Base-by-base conservation (phyloP, 2,329 filamentous ascomycete genomes). In the Apiospora pterosperma region DNA sequence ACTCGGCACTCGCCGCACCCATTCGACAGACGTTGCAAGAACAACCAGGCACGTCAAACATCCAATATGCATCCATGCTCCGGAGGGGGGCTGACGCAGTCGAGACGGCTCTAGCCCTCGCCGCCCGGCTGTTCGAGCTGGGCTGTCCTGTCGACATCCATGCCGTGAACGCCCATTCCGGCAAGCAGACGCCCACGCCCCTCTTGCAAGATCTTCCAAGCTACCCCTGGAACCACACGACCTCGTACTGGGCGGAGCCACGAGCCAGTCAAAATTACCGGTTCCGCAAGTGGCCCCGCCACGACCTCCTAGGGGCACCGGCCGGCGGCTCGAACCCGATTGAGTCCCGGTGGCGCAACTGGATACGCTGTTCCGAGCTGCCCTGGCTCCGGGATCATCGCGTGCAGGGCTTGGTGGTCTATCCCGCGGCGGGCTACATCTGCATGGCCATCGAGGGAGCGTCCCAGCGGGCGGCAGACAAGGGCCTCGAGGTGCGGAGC, bases 311-410 rank as follows among this genome's bases (percentile, higher is more conserved):
- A 6, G 79, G 79, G 0, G 62, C 65, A 0, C 65, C 65, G 0
- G 64, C 69, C 0, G 48, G 66, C 0, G 72, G 69, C 0, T 63
- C 62, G 5, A 69, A 65, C 42, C 61, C 66, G 3, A 25, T 31
- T 7, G 61, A 63, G 2, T 71, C 74, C 0, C 62, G 64, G 0
- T 77, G 73, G 73, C 34, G 52, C 12, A 60, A 65, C 2, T 83
- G 82, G 65, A 75, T 85, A 39, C 79, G 82, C 10, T 65, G 82
- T 5, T 75, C 76, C 0, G 83, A 86, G 69, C 81, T 82, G 59
- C 82, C 83, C 0, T 86, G 84, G 84, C 75, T 86, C 8, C 72
- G 76, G 61, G 80, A 85, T 62, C 84, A 86, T 64, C 77, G 81
- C 25, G 77, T 86, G 7, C 81, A 84, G 63, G 81, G 80, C 65